Conservation (phyloP, 768 basidiomycete species). For the Tubosaeta brunneosetosa region DNA sequence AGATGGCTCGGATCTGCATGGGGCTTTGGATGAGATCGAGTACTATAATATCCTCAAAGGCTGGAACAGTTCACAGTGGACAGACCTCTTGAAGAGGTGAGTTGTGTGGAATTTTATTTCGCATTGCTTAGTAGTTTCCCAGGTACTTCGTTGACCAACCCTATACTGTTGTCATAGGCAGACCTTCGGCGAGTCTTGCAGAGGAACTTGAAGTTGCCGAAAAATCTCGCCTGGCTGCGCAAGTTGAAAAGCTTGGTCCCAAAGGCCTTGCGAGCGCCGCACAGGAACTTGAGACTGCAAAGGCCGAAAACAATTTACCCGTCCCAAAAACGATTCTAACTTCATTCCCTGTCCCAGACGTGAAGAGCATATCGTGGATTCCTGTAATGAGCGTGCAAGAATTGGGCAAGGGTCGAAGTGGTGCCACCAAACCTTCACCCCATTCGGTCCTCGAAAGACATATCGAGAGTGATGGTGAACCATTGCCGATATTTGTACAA, state of each 20-base stretch:
- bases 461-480: slow-evolving; percentile 60
- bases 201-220: slow-evolving; percentile 78
- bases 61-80: slow-evolving; percentile 80
- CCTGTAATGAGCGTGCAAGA: slow-evolving; percentile 67
- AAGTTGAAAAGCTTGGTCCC: slow-evolving; percentile 67
- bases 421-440: slow-evolving; percentile 24
- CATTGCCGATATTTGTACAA: slow-evolving; percentile 84
- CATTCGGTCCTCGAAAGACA: slow-evolving; percentile 51
- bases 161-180: slow-evolving; percentile 75
- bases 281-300: slow-evolving; percentile 70
- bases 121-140: slow-evolving; percentile 7
- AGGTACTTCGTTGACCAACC: slow-evolving; percentile 79
- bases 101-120: slow-evolving; percentile 17
- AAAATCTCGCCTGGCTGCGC: slow-evolving; percentile 67
- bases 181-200: slow-evolving; percentile 81
- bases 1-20: slow-evolving; percentile 74
- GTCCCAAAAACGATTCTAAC: slow-evolving; percentile 81
- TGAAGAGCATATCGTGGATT: slow-evolving; percentile 91
- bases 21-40: slow-evolving; percentile 73
- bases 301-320: slow-evolving; percentile 76
- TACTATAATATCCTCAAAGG: slow-evolving; percentile 60
- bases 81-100: slow-evolving; percentile 67
- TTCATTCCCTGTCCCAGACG: slow-evolving; percentile 86
- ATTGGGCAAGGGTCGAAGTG: slow-evolving; percentile 44
- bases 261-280: slow-evolving; percentile 73